These are phyloP conservation scores for Penicillium mononematosum DNA, from an alignment of 495 filamentous ascomycete genomes.

Conservation along the genomic window DNA sequence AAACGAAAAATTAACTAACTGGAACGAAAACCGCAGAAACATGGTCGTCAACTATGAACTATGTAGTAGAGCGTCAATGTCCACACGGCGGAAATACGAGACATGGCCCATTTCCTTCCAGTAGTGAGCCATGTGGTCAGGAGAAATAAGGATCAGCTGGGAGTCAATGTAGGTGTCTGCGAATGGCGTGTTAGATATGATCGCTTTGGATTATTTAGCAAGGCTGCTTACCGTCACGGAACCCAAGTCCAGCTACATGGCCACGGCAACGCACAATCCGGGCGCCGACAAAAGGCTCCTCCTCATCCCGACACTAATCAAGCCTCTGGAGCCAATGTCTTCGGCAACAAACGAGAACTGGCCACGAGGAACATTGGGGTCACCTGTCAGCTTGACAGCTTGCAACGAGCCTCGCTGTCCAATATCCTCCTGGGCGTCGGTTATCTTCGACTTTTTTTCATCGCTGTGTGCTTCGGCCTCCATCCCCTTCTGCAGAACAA, in stretches of 20 bases:
- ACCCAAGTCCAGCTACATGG: conserved; percentile 72
- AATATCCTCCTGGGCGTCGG: conserved; percentile 1
- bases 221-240: conserved; percentile 58
- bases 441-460: not conserved
- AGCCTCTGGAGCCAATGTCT: conserved; percentile 66
- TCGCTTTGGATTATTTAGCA: too few species aligned
- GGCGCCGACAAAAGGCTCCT: conserved; percentile 68
- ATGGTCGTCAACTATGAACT: conserved; percentile 52
- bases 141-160: conserved; percentile 76
- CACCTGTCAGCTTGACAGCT: conserved; percentile 88
- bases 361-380: conserved; percentile 83
- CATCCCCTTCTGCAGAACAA: conserved; percentile 69
- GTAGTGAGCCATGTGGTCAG: conserved; percentile 74
- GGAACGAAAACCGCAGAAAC: not conserved
- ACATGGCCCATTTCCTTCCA: conserved; percentile 80
- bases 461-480: not conserved
- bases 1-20: not conserved
- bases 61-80: conserved; percentile 63
- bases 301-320: conserved; percentile 59
- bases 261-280: conserved; percentile 73
- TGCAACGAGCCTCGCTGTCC: conserved; percentile 58
- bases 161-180: conserved; percentile 70
- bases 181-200: not conserved
- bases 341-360: conserved; percentile 75
- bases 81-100: conserved; percentile 73